Conservation (phyloP, 331 rosid species). For the Rhamnella rubrinervis region DNA sequence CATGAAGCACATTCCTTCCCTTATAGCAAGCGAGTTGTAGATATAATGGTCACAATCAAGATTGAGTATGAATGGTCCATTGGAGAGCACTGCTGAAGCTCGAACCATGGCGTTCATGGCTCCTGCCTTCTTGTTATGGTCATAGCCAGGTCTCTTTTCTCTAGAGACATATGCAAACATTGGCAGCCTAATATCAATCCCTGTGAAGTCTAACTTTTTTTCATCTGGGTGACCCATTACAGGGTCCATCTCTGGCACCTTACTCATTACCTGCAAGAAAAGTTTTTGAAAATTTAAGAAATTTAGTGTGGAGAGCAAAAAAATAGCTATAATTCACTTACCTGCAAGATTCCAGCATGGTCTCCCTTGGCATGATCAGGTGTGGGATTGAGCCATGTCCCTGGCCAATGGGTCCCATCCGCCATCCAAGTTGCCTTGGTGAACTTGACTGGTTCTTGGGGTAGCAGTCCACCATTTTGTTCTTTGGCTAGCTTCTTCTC, state of each 20-base stretch:
- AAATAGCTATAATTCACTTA: background rate
- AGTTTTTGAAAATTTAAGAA: background rate
- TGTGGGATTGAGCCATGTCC: conserved; percentile 54
- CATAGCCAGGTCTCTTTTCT: conserved; percentile 74
- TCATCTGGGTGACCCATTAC: conserved; percentile 59
- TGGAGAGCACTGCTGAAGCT: conserved; percentile 72
- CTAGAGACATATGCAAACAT: conserved; percentile 80
- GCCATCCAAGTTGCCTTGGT: conserved; percentile 83
- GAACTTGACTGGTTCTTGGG: conserved; percentile 30
- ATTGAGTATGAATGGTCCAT: conserved; percentile 74
- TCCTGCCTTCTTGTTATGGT: conserved; percentile 86
- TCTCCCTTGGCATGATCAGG: conserved; percentile 74
- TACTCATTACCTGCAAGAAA: conserved; percentile 58
- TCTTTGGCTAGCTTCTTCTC: conserved; percentile 50
- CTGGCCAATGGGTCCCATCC: conserved; percentile 87
- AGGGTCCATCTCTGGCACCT: conserved; percentile 62
- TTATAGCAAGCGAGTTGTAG: conserved; percentile 56
- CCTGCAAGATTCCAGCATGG: conserved; percentile 87
- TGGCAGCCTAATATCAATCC: conserved; percentile 66
- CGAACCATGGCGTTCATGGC: conserved; percentile 89
- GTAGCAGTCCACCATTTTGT: conserved; percentile 44
- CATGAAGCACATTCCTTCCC: conserved; percentile 84
- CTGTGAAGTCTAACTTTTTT: conserved; percentile 61
- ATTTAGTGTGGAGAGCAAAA: background rate
- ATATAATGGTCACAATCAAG: conserved; percentile 78